Evolutionary conservation across 2,329 filamentous ascomycete genomes (phyloP).

Genomic region (Ophiocordyceps australis): DNA sequence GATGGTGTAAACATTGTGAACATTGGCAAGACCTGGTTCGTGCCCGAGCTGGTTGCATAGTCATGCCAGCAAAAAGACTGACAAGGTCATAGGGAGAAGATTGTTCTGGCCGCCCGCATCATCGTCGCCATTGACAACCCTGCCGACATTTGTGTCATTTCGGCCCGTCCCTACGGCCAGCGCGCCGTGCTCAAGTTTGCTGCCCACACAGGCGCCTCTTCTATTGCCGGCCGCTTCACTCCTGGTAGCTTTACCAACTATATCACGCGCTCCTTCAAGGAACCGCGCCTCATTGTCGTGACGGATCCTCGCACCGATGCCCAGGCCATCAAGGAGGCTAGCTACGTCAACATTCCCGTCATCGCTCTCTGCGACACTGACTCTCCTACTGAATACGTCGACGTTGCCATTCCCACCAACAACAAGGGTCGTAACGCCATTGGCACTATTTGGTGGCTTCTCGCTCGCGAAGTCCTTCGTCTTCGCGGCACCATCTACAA

Average conservation of each 20-base stretch:
- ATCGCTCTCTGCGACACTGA: constrained; percentile 98
- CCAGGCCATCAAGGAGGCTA: constrained; percentile 99
- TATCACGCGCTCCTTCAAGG: constrained; percentile 99
- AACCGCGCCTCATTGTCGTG: constrained; percentile 97
- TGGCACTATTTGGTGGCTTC: constrained; percentile 97
- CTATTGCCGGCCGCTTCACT: constrained; percentile 99
- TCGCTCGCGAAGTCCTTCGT: constrained; percentile 98
- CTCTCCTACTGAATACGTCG: constrained; percentile 98
- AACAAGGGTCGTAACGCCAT: constrained; percentile 99
- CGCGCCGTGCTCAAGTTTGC: constrained; percentile 99
- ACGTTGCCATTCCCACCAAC: constrained; percentile 99
- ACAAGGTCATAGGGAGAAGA: constrained; percentile 69
- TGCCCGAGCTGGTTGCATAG: constrained; percentile 3
- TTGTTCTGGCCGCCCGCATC: constrained; percentile 95
- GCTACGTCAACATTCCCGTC: constrained; percentile 99
- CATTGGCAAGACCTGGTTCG: constrained; percentile 99
- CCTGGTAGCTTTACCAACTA: constrained; percentile 99
- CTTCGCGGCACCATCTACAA: constrained; percentile 91
- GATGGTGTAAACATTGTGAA: constrained; percentile 99
- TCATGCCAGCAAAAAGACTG: too few relatives aligned
- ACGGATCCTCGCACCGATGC: constrained; percentile 99
- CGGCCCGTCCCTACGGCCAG: constrained; percentile 97
- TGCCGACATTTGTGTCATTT: constrained; percentile 98
- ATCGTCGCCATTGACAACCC: constrained; percentile 99
- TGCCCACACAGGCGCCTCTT: constrained; percentile 89